Evolutionary conservation across 1,139 yeast genomes (phyloP).

Genomic region (Sugiyamaella japonica): DNA sequence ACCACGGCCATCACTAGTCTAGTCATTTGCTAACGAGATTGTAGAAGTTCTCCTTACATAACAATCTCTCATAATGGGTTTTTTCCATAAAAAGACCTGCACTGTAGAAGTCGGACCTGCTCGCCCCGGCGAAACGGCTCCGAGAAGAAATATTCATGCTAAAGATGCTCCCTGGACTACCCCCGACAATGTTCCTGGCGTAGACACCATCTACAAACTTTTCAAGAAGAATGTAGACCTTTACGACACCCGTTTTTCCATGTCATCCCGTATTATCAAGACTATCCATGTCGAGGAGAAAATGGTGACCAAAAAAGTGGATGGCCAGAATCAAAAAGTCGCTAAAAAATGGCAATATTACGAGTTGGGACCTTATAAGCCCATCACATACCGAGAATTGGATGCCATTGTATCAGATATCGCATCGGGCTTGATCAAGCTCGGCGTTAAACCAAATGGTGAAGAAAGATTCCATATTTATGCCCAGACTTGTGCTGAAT

Average conservation of each 20-base stretch:
- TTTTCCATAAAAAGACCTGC: constrained; percentile 32
- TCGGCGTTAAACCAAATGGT: constrained; percentile 70
- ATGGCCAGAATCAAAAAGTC: constrained; percentile 69
- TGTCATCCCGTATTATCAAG: constrained; percentile 78
- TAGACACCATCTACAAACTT: constrained; percentile 67
- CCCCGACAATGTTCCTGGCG: constrained; percentile 39
- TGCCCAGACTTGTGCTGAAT: constrained; percentile 77
- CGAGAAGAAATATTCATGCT: constrained; percentile 70
- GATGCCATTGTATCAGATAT: constrained; percentile 50
- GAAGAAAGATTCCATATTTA: constrained; percentile 73
- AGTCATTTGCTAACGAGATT: not conserved
- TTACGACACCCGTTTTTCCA: constrained; percentile 55
- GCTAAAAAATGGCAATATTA: constrained; percentile 87
- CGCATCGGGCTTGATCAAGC: constrained; percentile 72
- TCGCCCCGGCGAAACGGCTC: constrained; percentile 84
- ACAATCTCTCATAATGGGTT: constrained; percentile 5
- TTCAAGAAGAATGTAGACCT: constrained; percentile 62
- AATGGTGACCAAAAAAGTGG: constrained; percentile 68
- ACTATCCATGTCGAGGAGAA: constrained; percentile 78
- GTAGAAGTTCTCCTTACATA: not conserved
- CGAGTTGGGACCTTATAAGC: constrained; percentile 74
- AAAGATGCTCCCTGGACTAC: constrained; percentile 49
- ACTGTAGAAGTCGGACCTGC: constrained; percentile 80
- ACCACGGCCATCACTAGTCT: not conserved
- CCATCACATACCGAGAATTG: constrained; percentile 62